A percentile compares a stretch with the other conserved stretches of the same genome.
Evolutionary conservation across 2,329 filamentous ascomycete genomes (phyloP).

Genomic region (Diatrype stigma): DNA sequence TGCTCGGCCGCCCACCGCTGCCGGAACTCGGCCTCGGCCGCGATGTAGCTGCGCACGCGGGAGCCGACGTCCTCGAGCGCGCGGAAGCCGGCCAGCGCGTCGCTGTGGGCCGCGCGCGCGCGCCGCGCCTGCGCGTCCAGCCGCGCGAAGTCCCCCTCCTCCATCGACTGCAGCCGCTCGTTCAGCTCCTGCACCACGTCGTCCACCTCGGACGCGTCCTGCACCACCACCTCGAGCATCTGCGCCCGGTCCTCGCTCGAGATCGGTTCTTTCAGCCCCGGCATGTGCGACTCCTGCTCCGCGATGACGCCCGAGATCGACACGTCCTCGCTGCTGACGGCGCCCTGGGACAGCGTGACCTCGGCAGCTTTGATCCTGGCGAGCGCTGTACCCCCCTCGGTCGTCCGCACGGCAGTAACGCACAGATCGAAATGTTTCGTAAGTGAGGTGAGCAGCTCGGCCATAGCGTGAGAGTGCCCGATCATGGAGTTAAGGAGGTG

Average conservation of each 20-base stretch:
- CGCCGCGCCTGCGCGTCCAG: constrained; percentile 61
- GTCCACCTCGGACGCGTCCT: constrained; percentile 65
- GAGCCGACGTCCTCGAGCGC: constrained; percentile 64
- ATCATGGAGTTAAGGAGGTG: constrained; percentile 61
- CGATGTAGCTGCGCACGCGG: constrained; percentile 61
- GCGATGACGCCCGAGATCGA: constrained; percentile 65
- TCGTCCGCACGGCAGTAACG: constrained; percentile 84
- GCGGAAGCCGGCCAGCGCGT: constrained; percentile 59
- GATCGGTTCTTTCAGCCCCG: constrained; percentile 64
- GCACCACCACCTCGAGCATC: constrained; percentile 75
- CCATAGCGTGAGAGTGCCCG: constrained; percentile 76
- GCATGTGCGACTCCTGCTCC: constrained; percentile 48
- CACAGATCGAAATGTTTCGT: constrained; percentile 91
- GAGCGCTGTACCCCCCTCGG: constrained; percentile 71
- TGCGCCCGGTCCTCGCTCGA: constrained; percentile 72
- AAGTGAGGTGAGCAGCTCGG: constrained; percentile 71
- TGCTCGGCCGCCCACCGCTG: constrained; percentile 72
- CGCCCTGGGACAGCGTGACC: constrained; percentile 44
- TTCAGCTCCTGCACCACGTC: constrained; percentile 67
- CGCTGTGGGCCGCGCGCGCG: constrained; percentile 50
- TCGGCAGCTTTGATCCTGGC: constrained; percentile 67
- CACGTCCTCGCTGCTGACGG: constrained; percentile 42
- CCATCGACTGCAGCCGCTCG: constrained; percentile 73
- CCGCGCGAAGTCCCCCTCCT: constrained; percentile 65
- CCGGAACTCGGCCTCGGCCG: constrained; percentile 60